phyloP scores from a whole-genome alignment of 148 eudicot genomes.

The Oxyria digyna region DNA sequence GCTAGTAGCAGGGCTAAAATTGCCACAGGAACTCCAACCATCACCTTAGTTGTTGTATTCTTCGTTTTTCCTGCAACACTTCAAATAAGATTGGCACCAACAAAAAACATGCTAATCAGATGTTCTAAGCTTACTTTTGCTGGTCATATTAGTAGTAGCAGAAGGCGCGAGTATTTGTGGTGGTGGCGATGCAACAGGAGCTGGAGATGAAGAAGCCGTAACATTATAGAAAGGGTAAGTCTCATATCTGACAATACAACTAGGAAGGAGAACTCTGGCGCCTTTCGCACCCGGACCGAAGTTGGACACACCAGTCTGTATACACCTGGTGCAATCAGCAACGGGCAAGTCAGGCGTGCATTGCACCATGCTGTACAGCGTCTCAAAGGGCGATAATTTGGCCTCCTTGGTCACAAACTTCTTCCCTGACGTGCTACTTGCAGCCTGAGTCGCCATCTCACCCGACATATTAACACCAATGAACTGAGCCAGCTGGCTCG shows the following conservation, averaged over 20 bases:
- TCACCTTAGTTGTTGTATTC: background rate
- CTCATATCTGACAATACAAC: constrained; percentile 23
- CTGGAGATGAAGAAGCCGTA: background rate
- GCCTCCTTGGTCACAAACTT: constrained; percentile 13
- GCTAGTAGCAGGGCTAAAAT: background rate
- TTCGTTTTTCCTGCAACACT: background rate
- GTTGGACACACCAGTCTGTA: constrained; percentile 3
- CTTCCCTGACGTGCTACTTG: constrained; percentile 7
- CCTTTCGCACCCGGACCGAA: constrained; percentile 2
- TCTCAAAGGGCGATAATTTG: background rate
- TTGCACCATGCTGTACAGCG: constrained; percentile 22
- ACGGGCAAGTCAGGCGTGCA: constrained; percentile 27
- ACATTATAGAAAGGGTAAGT: constrained; percentile 13
- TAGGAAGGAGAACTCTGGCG: constrained; percentile 9
- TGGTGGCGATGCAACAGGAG: background rate
- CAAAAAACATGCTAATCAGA: too few species aligned
- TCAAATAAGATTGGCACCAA: background rate
- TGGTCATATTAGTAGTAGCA: background rate
- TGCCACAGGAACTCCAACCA: background rate
- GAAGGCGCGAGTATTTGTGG: background rate
- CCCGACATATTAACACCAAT: background rate
- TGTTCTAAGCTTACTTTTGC: background rate
- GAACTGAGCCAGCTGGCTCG: background rate
- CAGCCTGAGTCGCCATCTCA: background rate
- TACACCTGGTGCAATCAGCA: constrained; percentile 17